Evolutionary conservation across 768 basidiomycete genomes (phyloP).

Genomic region (Pisolithus microcarpus): DNA sequence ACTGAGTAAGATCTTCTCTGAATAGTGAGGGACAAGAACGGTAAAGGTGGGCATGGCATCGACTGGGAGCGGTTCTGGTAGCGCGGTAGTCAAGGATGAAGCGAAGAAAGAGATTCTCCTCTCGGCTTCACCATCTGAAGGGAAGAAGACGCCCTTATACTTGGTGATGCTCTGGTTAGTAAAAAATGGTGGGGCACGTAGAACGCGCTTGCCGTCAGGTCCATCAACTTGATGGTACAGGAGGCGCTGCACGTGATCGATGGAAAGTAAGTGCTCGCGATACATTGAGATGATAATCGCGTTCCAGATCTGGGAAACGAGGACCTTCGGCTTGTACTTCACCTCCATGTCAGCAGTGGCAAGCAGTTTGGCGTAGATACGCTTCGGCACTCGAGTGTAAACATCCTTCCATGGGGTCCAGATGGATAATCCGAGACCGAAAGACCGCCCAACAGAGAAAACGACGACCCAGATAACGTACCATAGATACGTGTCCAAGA

Average conservation of each 20-base stretch:
- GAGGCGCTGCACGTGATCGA: constrained; percentile 95
- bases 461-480: constrained; percentile 99
- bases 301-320: constrained; percentile 99
- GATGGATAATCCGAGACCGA: constrained; percentile 88
- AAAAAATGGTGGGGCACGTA: constrained; percentile 97
- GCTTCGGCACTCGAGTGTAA: constrained; percentile 90
- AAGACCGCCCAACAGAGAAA: constrained; percentile 86
- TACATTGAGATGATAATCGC: constrained; percentile 99
- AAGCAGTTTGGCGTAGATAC: constrained; percentile 95
- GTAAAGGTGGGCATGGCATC: constrained; percentile 99
- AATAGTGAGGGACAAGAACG: constrained; percentile 98
- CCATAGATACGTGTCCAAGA: constrained; percentile 99
- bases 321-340: constrained; percentile 99
- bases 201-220: constrained; percentile 80
- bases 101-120: constrained; percentile 98
- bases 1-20: constrained; percentile 95
- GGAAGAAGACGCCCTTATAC: constrained; percentile 84
- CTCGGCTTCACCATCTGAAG: constrained; percentile 88
- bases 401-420: constrained; percentile 99
- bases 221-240: constrained; percentile 96
- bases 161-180: constrained; percentile 77
- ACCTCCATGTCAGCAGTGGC: constrained; percentile 98
- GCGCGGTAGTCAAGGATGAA: constrained; percentile 89
- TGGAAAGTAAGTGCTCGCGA: constrained; percentile 93
- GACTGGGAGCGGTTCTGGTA: constrained; percentile 92